These are phyloP conservation scores for Corrigiola litoralis DNA, from an alignment of 179 eudicot species.

Conservation along the genomic window DNA sequence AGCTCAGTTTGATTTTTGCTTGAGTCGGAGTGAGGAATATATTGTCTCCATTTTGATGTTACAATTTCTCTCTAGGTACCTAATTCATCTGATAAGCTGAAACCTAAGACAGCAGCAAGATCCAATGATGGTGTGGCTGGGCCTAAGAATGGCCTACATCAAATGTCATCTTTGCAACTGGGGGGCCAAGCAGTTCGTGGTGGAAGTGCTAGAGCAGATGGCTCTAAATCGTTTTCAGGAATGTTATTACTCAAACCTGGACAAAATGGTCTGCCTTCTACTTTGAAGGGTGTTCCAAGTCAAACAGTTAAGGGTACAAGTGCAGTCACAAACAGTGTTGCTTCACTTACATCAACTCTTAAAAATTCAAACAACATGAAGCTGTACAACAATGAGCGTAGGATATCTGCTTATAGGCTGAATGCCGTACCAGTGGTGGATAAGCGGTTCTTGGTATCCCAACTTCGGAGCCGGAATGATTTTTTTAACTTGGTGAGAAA, in stretches of 20 bases:
- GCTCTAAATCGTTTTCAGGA: conserved; percentile 39
- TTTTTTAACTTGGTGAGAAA: conserved; percentile 75
- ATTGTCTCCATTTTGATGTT: no score
- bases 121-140: conserved; percentile 23
- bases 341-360: conserved; percentile 33
- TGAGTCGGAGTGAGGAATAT: no score
- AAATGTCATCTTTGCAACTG: conserved; percentile 36
- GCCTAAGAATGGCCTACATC: conserved; percentile 46
- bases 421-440: conserved; percentile 30
- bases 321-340: conserved; percentile 20
- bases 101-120: conserved; percentile 38
- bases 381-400: conserved; percentile 29
- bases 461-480: conserved; percentile 68
- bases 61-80: conserved; percentile 35
- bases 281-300: conserved; percentile 38
- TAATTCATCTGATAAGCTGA: conserved; percentile 64
- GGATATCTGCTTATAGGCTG: conserved; percentile 30
- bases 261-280: conserved; percentile 40
- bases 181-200: conserved; percentile 40
- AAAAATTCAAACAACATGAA: conserved; percentile 30
- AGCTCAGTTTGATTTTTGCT: no score
- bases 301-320: conserved; percentile 28
- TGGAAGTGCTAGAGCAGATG: conserved; percentile 40
- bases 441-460: conserved; percentile 47
- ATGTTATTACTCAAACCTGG: conserved; percentile 64